These are phyloP conservation scores for Aspergillus jensenii DNA, from an alignment of 2,329 filamentous ascomycete genomes.

Conservation along the genomic window DNA sequence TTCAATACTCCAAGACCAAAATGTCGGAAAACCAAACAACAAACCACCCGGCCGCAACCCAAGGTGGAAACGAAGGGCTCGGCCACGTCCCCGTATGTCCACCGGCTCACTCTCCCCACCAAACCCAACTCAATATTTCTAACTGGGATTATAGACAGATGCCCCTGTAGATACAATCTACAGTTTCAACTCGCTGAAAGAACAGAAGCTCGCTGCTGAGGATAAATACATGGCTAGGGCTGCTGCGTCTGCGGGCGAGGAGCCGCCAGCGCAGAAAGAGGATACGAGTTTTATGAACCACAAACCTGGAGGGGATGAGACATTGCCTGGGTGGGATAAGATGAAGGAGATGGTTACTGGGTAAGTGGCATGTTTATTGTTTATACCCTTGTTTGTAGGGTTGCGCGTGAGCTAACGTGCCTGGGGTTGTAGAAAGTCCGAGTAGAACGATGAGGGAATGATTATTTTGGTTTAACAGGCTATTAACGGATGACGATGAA, in stretches of 20 bases:
- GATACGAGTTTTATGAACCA: constrained; percentile 33
- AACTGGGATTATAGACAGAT: constrained; percentile 11
- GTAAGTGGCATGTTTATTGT: neutral
- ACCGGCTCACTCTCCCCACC: too few species aligned
- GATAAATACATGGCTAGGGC: constrained; percentile 18
- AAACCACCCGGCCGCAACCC: neutral
- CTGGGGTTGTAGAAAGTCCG: neutral
- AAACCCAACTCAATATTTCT: neutral
- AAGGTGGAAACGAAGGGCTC: constrained; percentile 16
- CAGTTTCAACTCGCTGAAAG: constrained; percentile 25
- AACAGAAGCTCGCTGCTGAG: constrained; percentile 32
- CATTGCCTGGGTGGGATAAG: constrained; percentile 32
- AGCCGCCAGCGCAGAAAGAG: constrained; percentile 27
- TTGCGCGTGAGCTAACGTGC: neutral
- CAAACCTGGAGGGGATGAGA: constrained; percentile 27
- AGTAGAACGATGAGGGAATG: neutral
- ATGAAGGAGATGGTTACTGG: constrained; percentile 21
- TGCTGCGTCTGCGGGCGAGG: constrained; percentile 7
- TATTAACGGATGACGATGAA: too few species aligned
- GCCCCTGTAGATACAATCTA: constrained; percentile 27
- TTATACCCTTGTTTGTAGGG: neutral
- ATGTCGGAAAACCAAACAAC: constrained; percentile 3
- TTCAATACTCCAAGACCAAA: neutral
- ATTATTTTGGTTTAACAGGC: too few species aligned
- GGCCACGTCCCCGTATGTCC: constrained; percentile 27